Evolutionary conservation across 2,329 filamentous ascomycete species (phyloP).

Genomic region (Rugonectria rugulosa): DNA sequence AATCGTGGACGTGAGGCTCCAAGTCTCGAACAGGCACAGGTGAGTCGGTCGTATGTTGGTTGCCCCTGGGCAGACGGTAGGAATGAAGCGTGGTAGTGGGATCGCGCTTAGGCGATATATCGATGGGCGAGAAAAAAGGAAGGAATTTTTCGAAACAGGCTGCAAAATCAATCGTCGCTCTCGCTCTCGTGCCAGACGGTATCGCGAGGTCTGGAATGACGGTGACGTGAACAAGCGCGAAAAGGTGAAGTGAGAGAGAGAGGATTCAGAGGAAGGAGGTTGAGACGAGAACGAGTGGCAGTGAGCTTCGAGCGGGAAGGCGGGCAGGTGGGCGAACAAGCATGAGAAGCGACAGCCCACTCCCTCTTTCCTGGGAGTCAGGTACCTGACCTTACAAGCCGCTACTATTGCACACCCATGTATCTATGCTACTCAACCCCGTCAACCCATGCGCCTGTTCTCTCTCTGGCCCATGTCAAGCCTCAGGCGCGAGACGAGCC

Average conservation of each 20-base stretch:
- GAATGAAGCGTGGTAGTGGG: conserved; percentile 26
- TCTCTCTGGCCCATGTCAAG: background rate
- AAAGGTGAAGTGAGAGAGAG: conserved; percentile 19
- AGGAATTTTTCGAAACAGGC: conserved; percentile 24
- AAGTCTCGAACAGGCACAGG: background rate
- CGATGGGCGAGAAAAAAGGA: conserved; percentile 17
- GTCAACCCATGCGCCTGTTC: conserved; percentile 4
- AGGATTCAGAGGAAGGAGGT: conserved; percentile 22
- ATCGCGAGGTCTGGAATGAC: conserved; percentile 42
- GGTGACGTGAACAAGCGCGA: conserved; percentile 28
- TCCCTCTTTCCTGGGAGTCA: conserved; percentile 19
- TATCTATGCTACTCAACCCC: background rate
- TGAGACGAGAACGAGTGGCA: conserved; percentile 10
- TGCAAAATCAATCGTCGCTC: conserved; percentile 31
- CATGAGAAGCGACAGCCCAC: conserved; percentile 23
- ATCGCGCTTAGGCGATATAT: conserved; percentile 24
- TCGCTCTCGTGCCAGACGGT: conserved; percentile 45
- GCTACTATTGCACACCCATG: conserved; percentile 3
- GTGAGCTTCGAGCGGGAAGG: conserved; percentile 16
- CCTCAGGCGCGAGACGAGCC: conserved; percentile 19
- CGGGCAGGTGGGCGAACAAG: conserved; percentile 26
- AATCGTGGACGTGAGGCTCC: conserved; percentile 4
- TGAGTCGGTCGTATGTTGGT: conserved; percentile 9
- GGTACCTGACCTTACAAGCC: conserved; percentile 8
- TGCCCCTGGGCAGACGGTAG: conserved; percentile 28